Evolutionary conservation across 495 filamentous ascomycete genomes (phyloP).

Genomic region (Aspergillus affinis): DNA sequence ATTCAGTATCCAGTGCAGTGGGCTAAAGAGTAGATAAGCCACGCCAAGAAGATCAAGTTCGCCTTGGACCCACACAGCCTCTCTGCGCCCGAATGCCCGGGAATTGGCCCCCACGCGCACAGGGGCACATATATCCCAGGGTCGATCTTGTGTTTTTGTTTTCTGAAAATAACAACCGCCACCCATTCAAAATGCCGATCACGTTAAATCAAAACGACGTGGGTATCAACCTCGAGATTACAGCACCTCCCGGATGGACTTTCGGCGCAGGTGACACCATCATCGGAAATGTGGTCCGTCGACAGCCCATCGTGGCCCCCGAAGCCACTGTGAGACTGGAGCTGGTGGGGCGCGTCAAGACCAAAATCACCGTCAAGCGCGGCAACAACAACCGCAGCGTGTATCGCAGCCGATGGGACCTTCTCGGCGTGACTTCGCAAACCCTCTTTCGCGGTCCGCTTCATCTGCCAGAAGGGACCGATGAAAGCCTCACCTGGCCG

Average conservation of each 20-base stretch:
- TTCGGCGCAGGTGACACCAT: conserved; percentile 21
- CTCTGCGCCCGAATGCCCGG: not conserved
- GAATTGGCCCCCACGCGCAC: not conserved
- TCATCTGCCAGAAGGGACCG: conserved; percentile 10
- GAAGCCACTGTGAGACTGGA: conserved; percentile 16
- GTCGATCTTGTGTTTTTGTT: not conserved
- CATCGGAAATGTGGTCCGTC: conserved; percentile 20
- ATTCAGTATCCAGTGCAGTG: too few species aligned
- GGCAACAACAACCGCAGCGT: conserved; percentile 1
- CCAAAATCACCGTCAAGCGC: conserved; percentile 10
- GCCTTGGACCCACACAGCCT: not conserved
- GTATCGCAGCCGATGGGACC: conserved; percentile 14
- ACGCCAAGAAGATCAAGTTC: too few species aligned
- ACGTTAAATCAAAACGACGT: not conserved
- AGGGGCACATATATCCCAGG: not conserved
- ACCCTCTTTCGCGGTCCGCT: conserved; percentile 15
- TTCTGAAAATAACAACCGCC: not conserved
- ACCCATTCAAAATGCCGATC: conserved; percentile 4
- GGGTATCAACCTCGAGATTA: conserved; percentile 13
- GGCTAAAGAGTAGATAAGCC: too few species aligned
- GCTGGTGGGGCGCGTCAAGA: conserved; percentile 16
- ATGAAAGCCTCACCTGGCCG: conserved; percentile 15
- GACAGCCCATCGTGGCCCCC: conserved; percentile 14
- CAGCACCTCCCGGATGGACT: conserved; percentile 16
- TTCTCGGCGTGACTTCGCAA: conserved; percentile 3